These are phyloP conservation scores for Tritrichomonas musculus DNA, from an alignment of 208 protist genomes.

Conservation along the genomic window DNA sequence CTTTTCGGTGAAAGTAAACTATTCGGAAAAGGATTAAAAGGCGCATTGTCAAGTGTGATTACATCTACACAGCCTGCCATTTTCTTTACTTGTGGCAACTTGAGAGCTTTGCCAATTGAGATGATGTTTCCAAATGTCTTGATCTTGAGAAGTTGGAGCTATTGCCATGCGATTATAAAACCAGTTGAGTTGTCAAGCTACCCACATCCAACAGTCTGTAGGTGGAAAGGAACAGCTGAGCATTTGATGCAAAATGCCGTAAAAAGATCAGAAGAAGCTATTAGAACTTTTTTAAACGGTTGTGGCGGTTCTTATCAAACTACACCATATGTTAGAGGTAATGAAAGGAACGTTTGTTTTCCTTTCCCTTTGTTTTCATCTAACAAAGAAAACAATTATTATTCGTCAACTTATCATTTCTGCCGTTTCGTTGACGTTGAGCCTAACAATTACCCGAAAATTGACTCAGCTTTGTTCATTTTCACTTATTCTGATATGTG, in stretches of 20 bases:
- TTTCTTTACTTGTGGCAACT: background rate
- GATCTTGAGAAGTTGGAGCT: background rate
- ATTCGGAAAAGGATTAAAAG: background rate
- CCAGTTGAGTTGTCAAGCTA: no score
- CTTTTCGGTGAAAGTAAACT: background rate
- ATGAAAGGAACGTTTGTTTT: background rate
- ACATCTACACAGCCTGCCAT: background rate
- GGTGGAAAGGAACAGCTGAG: no score
- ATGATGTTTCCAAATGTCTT: background rate
- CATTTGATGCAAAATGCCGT: background rate
- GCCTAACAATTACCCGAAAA: background rate
- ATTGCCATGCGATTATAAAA: no score
- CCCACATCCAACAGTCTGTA: no score
- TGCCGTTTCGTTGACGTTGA: background rate
- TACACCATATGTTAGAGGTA: background rate
- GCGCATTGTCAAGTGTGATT: background rate
- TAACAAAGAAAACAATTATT: background rate
- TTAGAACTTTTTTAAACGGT: background rate
- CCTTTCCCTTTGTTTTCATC: constrained; percentile 14
- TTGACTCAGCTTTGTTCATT: background rate
- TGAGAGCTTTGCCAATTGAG: background rate
- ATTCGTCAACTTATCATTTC: background rate
- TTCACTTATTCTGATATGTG: constrained; percentile 22
- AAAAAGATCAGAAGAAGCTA: background rate
- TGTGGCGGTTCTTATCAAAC: background rate